These are phyloP conservation scores for Teunomyces barrocoloradensis DNA, from an alignment of 805 yeast genomes.

Conservation along the genomic window DNA sequence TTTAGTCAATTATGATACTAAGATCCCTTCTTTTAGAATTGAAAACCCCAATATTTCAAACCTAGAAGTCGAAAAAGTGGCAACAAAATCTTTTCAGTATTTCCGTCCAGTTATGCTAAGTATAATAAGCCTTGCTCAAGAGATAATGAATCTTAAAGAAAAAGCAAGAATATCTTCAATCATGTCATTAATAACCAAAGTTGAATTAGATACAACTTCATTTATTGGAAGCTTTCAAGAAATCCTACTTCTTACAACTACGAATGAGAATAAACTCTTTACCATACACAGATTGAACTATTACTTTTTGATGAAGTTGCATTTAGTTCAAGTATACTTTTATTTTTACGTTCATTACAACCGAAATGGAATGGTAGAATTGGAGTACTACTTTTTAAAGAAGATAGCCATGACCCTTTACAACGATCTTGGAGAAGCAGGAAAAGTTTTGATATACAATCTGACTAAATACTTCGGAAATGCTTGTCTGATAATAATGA, in stretches of 20 bases:
- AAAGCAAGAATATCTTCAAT: conserved; percentile 37
- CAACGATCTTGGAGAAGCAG: conserved; percentile 12
- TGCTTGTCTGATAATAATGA: conserved; percentile 4
- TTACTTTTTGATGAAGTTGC: conserved; percentile 12
- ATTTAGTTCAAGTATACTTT: conserved; percentile 14
- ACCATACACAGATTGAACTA: conserved; percentile 11
- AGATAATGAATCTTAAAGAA: conserved; percentile 37
- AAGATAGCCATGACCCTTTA: conserved; percentile 13
- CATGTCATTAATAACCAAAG: conserved; percentile 23
- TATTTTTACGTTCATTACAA: conserved; percentile 19
- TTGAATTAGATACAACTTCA: conserved; percentile 32
- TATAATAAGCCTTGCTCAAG: conserved; percentile 15
- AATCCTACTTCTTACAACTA: conserved; percentile 5
- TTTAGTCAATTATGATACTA: conserved; percentile 43
- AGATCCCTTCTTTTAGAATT: conserved; percentile 41
- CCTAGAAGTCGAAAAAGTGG: conserved; percentile 39
- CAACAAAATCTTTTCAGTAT: conserved; percentile 33
- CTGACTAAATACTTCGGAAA: not conserved
- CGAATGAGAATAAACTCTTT: conserved; percentile 4
- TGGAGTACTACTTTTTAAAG: conserved; percentile 16
- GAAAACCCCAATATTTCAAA: conserved; percentile 37
- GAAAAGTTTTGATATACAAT: not conserved
- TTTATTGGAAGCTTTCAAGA: conserved; percentile 19
- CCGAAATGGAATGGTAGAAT: conserved; percentile 10
- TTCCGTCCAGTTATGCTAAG: conserved; percentile 31